Evolutionary conservation across 352 stramenopile genomes (phyloP), one percentile per base, ranked within the genome.

Genomic region (Pythium sp.): DNA sequence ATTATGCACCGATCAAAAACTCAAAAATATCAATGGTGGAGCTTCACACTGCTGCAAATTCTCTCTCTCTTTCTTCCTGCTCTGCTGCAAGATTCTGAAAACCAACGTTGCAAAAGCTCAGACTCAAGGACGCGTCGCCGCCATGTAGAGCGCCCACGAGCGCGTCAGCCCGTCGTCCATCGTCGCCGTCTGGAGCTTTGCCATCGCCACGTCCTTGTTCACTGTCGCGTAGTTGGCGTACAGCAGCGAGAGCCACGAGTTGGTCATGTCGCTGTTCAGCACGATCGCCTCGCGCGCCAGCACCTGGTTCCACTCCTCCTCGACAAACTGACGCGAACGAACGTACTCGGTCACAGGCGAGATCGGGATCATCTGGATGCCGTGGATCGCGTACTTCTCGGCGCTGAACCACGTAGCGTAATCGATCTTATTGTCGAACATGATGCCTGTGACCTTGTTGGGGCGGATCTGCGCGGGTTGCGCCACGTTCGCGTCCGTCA

Each of bases 371-470:
- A 93, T 93, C 66, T 93, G 85, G 62, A 92, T 92, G 72, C 85
- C 85, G 70, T 93, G 85, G 68, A 93, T 93, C 64, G 77, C 84
- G 69, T 89, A 86, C 65, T 75, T 72, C 6, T 88, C 80, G 1
- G 69, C 64, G 34, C 75, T 88, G 71, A 92, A 92, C 85, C 85
- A 92, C 69, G 81, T 93, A 24, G 82, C 75, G 70, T 93, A 93
- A 74, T 93, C 84, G 20, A 80, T 77, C 67, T 93, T 93, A 73
- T 93, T 93, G 70, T 92, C 83, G 46, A 93, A 93, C 26, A 90
- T 70, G 55, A 93, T 93, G 18, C 85, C 85, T 0, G 83, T 72
- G n/a, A 84, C 85, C 70, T 89, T 90, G 60, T 81, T 81, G 3
- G 72, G 56, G 1, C 75, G 76, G 65, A 87, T 83, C 6, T 62